These are phyloP conservation scores for Emydomyces testavorans DNA, from an alignment of 2,329 filamentous ascomycete species.

Conservation along the genomic window DNA sequence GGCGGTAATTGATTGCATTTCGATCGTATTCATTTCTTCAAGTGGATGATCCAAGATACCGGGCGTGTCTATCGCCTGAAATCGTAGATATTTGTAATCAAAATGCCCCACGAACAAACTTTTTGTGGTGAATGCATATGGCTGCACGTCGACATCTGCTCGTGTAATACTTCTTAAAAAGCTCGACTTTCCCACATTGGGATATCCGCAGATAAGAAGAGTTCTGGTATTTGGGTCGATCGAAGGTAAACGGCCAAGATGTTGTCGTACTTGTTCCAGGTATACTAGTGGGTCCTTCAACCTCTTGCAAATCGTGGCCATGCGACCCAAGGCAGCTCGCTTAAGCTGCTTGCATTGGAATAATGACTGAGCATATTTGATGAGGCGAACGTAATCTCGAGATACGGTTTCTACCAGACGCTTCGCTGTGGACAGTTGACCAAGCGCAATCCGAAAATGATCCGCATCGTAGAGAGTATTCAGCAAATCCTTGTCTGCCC, in stretches of 20 bases:
- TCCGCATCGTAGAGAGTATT: slow-evolving; percentile 98
- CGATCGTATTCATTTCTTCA: slow-evolving; percentile 99
- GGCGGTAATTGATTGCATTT: slow-evolving; percentile 97
- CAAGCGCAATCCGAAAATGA: slow-evolving; percentile 92
- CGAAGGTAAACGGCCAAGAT: slow-evolving; percentile 91
- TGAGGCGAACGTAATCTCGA: slow-evolving; percentile 86
- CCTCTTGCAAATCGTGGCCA: slow-evolving; percentile 93
- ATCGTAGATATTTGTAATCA: slow-evolving; percentile 85
- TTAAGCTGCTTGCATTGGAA: slow-evolving; percentile 99
- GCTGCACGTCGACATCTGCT: slow-evolving; percentile 93
- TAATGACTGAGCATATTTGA: slow-evolving; percentile 92
- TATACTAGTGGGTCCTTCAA: slow-evolving; percentile 91
- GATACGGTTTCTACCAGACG: slow-evolving; percentile 92
- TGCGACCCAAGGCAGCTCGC: slow-evolving; percentile 86
- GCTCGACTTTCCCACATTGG: slow-evolving; percentile 93
- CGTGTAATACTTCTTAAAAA: slow-evolving; percentile 86
- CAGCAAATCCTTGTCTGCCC: slow-evolving; percentile 61
- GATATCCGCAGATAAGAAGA: slow-evolving; percentile 91
- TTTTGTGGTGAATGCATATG: slow-evolving; percentile 98
- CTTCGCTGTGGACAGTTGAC: slow-evolving; percentile 91
- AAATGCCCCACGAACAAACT: slow-evolving; percentile 95
- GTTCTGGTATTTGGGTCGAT: slow-evolving; percentile 97
- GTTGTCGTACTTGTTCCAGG: slow-evolving; percentile 91
- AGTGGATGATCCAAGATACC: slow-evolving; percentile 95
- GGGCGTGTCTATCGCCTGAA: slow-evolving; percentile 94